Conservation (phyloP, 1,284 basidiomycete genomes). For the Ceratobasidium sp. region DNA sequence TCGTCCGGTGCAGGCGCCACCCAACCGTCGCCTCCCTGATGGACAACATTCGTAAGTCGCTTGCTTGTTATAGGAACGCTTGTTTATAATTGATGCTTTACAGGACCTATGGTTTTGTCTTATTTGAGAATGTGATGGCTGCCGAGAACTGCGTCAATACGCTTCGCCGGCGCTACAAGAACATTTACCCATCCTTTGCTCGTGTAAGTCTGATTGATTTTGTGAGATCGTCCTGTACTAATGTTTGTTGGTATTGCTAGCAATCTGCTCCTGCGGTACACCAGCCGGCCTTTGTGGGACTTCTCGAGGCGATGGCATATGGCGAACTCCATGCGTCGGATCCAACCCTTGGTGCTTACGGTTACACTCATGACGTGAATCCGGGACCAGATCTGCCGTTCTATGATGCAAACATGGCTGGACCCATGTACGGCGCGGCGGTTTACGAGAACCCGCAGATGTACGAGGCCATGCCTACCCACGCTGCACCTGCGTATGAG, state of each 20-base stretch:
- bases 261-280: slow-evolving; percentile 35
- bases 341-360: background rate
- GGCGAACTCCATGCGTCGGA: slow-evolving; percentile 27
- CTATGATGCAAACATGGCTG: background rate
- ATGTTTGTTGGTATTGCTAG: background rate
- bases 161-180: slow-evolving; percentile 34
- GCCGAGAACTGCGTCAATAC: slow-evolving; percentile 35
- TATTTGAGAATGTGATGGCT: slow-evolving; percentile 32
- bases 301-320: slow-evolving; percentile 36
- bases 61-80: background rate
- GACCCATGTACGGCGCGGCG: background rate
- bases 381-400: background rate
- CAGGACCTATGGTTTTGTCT: slow-evolving; percentile 35
- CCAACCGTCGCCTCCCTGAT: slow-evolving; percentile 33
- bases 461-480: background rate
- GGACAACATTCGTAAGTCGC: slow-evolving; percentile 31
- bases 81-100: background rate
- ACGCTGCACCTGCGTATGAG: background rate
- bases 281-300: slow-evolving; percentile 34
- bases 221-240: background rate
- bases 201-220: background rate
- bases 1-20: slow-evolving; percentile 28
- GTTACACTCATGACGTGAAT: background rate
- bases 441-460: background rate
- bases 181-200: slow-evolving; percentile 37